Evolutionary conservation across 768 basidiomycete genomes (phyloP).

Genomic region (Phlegmacium glaucopus): DNA sequence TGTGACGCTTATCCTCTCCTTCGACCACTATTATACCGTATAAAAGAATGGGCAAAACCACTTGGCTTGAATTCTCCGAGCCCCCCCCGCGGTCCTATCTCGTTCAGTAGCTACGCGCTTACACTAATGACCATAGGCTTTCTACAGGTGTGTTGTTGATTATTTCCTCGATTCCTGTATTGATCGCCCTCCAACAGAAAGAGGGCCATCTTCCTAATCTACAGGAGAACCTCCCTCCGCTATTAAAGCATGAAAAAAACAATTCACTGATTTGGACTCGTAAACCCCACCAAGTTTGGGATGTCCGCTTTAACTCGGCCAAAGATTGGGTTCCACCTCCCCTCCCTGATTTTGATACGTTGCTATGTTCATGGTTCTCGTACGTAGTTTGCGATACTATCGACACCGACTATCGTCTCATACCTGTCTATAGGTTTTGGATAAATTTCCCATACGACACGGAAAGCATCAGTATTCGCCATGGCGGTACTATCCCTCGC

Average conservation of each 20-base stretch:
- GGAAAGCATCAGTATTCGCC: conserved; percentile 33
- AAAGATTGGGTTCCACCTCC: neutral
- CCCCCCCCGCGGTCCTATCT: conserved; percentile 16
- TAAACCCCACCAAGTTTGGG: conserved; percentile 20
- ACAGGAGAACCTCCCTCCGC: conserved; percentile 33
- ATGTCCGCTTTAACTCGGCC: conserved; percentile 20
- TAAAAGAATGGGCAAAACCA: conserved; percentile 62
- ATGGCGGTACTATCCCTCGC: conserved; percentile 35
- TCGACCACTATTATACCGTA: conserved; percentile 37
- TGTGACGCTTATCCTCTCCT: conserved; percentile 43
- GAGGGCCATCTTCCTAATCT: conserved; percentile 48
- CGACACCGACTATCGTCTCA: neutral
- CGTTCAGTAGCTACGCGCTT: conserved; percentile 63
- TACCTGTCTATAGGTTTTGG: conserved; percentile 41
- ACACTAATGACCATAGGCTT: conserved; percentile 59
- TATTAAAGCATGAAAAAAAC: neutral
- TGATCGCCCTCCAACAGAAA: conserved; percentile 26
- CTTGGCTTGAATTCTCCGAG: conserved; percentile 48
- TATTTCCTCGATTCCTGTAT: neutral
- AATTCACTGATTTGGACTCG: conserved; percentile 31
- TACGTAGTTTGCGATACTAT: conserved; percentile 19
- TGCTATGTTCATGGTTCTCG: conserved; percentile 41
- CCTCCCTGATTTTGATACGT: conserved; percentile 10
- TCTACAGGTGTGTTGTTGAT: conserved; percentile 43
- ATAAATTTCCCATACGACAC: conserved; percentile 32